phyloP scores from a whole-genome alignment of 257 asterid genomes.

The Oldenlandia corymbosa region DNA sequence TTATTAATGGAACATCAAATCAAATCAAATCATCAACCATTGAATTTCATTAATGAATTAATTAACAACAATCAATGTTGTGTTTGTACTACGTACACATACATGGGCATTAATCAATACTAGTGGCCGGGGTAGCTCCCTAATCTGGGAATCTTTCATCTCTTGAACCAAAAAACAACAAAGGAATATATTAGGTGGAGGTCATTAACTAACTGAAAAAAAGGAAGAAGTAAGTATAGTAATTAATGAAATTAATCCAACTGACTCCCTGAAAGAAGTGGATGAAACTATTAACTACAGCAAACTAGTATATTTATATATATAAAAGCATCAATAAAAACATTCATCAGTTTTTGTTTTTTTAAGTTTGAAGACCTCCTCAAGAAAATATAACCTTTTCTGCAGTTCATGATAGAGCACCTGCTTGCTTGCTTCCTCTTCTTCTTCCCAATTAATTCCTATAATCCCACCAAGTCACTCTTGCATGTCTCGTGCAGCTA shows the following conservation, averaged over 20 bases:
- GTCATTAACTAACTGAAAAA: too few relatives aligned
- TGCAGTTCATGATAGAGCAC: background rate
- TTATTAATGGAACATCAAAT: slow-evolving; percentile 18
- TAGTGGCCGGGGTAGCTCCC: slow-evolving; percentile 29
- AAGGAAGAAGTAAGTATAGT: too few relatives aligned
- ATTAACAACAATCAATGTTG: slow-evolving; percentile 20
- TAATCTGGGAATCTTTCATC: too few relatives aligned
- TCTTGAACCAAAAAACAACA: too few relatives aligned
- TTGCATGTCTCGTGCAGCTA: slow-evolving; percentile 31
- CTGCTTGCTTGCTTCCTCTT: slow-evolving; percentile 1
- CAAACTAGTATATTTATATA: too few relatives aligned
- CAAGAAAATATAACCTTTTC: too few relatives aligned
- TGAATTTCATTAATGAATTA: slow-evolving; percentile 3
- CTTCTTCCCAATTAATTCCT: slow-evolving; percentile 3
- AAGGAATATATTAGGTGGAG: too few relatives aligned
- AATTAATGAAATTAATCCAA: slow-evolving; percentile 13
- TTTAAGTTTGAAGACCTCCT: too few relatives aligned
- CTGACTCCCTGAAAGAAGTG: background rate
- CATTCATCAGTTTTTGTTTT: too few relatives aligned
- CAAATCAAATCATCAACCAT: background rate
- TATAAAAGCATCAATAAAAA: slow-evolving; percentile 14
- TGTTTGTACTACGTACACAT: slow-evolving; percentile 18
- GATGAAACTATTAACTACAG: background rate
- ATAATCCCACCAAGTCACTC: background rate
- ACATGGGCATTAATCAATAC: background rate